Evolutionary conservation across 352 stramenopile species (phyloP).

Genomic region (Globisporangium takayamanum): DNA sequence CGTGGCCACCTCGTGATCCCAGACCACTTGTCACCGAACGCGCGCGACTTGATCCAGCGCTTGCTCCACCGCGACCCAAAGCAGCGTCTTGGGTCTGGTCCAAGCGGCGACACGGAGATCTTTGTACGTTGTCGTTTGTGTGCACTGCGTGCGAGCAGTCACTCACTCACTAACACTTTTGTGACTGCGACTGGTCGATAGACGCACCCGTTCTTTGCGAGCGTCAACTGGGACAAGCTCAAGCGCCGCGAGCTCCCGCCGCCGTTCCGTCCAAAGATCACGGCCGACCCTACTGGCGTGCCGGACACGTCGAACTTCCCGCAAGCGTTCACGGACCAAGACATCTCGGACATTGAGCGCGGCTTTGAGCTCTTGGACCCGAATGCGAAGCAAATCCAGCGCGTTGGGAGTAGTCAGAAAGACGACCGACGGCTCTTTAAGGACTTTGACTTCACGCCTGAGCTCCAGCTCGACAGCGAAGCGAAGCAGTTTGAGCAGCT

Average conservation of each 20-base stretch:
- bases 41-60: slow-evolving; percentile 70
- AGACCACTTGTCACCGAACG: slow-evolving; percentile 69
- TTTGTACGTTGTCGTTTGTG: slow-evolving; percentile 36
- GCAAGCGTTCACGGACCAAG: slow-evolving; percentile 78
- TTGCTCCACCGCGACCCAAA: slow-evolving; percentile 78
- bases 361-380: slow-evolving; percentile 51
- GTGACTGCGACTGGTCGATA: slow-evolving; percentile 6
- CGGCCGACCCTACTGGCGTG: slow-evolving; percentile 53
- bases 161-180: too few relatives aligned
- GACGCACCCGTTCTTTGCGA: slow-evolving; percentile 76
- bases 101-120: slow-evolving; percentile 73
- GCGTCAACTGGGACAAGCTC: slow-evolving; percentile 83
- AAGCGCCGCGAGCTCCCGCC: slow-evolving; percentile 71
- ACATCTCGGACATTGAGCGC: slow-evolving; percentile 84
- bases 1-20: slow-evolving; percentile 76
- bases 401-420: slow-evolving; percentile 41
- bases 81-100: slow-evolving; percentile 68
- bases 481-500: slow-evolving; percentile 85
- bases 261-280: slow-evolving; percentile 84
- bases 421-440: slow-evolving; percentile 77
- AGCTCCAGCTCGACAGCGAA: slow-evolving; percentile 74
- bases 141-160: too few relatives aligned
- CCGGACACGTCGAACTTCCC: slow-evolving; percentile 85
- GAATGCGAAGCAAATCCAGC: slow-evolving; percentile 56
- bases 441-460: slow-evolving; percentile 83